Conservation (phyloP, 805 yeast species). For the Grigorovia jiainica region DNA sequence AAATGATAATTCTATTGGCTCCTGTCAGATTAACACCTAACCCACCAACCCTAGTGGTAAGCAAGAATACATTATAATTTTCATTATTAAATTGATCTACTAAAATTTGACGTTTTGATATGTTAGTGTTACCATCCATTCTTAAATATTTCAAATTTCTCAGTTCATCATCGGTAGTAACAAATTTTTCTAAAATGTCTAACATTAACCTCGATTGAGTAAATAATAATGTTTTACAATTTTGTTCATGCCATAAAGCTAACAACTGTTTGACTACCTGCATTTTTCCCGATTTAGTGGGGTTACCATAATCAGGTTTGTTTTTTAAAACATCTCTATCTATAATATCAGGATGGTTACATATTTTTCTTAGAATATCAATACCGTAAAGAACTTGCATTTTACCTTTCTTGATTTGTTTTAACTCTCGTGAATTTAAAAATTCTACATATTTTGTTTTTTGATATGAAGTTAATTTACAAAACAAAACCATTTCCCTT, state of each 20-base stretch:
- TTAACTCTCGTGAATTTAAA: constrained; percentile 64
- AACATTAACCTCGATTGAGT: constrained; percentile 93
- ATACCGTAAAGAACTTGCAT: constrained; percentile 83
- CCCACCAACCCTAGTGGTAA: constrained; percentile 95
- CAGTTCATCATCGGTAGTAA: constrained; percentile 32
- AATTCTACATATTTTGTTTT: constrained; percentile 65
- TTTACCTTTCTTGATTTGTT: constrained; percentile 62
- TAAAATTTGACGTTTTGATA: constrained; percentile 60
- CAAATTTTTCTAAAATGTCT: constrained; percentile 67
- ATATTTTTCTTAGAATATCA: constrained; percentile 80
- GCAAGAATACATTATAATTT: constrained; percentile 53
- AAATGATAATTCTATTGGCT: constrained; percentile 87
- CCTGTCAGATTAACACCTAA: constrained; percentile 91
- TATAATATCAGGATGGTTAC: constrained; percentile 91
- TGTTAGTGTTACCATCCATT: constrained; percentile 93
- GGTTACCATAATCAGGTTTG: constrained; percentile 41
- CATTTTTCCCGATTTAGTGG: constrained; percentile 73
- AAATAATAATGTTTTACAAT: constrained; percentile 74
- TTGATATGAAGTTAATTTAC: constrained; percentile 72
- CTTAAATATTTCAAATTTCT: constrained; percentile 47
- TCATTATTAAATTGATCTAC: constrained; percentile 75
- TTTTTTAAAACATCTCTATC: constrained; percentile 31
- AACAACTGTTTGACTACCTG: constrained; percentile 75
- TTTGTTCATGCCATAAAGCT: constrained; percentile 65
- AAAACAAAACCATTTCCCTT: constrained; percentile 88